Evolutionary conservation across 2,329 filamentous ascomycete species (phyloP).

Genomic region (Botrytis tulipae): DNA sequence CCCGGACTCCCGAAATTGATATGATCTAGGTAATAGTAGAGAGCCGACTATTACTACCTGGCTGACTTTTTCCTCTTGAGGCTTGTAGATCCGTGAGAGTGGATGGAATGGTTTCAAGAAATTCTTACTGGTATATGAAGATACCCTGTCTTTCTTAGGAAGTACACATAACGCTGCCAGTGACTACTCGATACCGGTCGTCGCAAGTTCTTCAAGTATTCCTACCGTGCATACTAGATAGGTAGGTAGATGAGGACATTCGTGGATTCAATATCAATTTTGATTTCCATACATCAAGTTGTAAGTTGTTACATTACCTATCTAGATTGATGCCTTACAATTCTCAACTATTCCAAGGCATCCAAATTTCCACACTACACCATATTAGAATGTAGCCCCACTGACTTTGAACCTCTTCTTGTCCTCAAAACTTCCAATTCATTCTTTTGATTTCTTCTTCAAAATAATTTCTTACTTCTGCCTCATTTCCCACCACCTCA

Average conservation of each 20-base stretch:
- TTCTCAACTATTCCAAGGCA: background rate
- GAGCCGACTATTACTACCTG: background rate
- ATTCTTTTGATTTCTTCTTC: slow-evolving; percentile 12
- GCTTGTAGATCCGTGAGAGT: background rate
- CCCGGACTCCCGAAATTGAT: background rate
- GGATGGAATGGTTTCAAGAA: background rate
- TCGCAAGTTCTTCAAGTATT: background rate
- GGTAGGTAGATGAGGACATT: background rate
- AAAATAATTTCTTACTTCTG: background rate
- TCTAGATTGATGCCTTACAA: background rate
- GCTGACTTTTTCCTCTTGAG: background rate
- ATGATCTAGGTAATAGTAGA: background rate
- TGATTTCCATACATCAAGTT: background rate
- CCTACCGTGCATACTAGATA: background rate
- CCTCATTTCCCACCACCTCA: background rate
- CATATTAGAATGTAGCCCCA: background rate
- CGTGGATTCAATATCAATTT: background rate
- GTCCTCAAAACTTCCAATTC: slow-evolving; percentile 9
- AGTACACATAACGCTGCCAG: background rate
- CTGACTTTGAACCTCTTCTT: background rate
- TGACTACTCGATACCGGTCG: background rate
- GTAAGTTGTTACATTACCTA: background rate
- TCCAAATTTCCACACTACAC: background rate
- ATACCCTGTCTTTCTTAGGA: background rate
- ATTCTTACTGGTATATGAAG: background rate